Base-by-base conservation (phyloP, 1,139 yeast species). In the Yamadazyma songkhlaensis region DNA sequence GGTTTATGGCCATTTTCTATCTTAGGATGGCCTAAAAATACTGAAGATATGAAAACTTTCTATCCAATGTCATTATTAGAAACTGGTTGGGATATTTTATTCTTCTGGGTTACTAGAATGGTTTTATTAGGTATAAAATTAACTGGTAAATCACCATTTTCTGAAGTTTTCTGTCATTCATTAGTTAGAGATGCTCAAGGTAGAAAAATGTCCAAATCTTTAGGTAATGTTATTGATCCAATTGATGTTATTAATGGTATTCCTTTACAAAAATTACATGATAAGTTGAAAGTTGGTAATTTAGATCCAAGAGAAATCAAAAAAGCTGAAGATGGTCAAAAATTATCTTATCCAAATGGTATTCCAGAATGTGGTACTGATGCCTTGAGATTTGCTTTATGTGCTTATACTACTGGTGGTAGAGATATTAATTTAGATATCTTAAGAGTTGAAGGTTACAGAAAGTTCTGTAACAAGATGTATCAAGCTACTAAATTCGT, bases 281-380 rank as follows among this genome's bases (percentile, higher is more conserved):
- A 81, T 47, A 84, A 89, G 65, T 74, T 92, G 52, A 61, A 64
- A 46, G 59, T 58, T 31, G 97, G 98, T 67, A 92, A 92, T 70
- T 75, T 92, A 56, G 97, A 88, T 57, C 88, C 95, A 48, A 77
- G 80, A 47, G 98, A 92, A 66, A 72, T 92, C 55, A 84, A 77
- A 60, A 87, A 78, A 64, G 98, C 98, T 29, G 80, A 78, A 54
- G 81, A 77, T 33, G 97, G 97, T 45, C 98, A 92, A 70, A 81
- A 77, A 57, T 72, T 79, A 51, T 83, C 96, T 13, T 92, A 89
- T 74, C 98, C 98, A 48, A 83, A 82, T 52, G 98, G 98, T 71
- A 90, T 92, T 52, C 97, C 98, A 41, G 96, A 92, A 70, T 92
- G 98, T 77, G 98, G 98, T 73, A 90, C 97, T 38, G 98, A 92